These are phyloP conservation scores for Penicillium glabrum DNA, from an alignment of 2,329 filamentous ascomycete genomes.

Conservation along the genomic window DNA sequence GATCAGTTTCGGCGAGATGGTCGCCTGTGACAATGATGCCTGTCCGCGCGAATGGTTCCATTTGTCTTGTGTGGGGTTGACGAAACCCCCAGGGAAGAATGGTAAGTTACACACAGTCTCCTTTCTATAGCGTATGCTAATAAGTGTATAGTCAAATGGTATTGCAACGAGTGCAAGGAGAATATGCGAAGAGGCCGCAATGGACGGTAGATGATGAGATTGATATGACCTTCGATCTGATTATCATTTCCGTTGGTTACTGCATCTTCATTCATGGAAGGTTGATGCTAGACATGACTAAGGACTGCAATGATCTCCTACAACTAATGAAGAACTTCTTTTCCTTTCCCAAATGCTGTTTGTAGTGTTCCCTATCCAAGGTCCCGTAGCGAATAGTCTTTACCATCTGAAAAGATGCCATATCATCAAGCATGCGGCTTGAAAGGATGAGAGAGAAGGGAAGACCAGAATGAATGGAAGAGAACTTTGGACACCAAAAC, in stretches of 20 bases:
- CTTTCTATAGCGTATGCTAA: constrained; percentile 13
- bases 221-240: background rate
- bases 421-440: too few species aligned
- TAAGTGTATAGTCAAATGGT: constrained; percentile 69
- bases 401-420: too few species aligned
- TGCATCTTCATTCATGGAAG: background rate
- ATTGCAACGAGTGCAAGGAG: constrained; percentile 75
- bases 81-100: constrained; percentile 73
- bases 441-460: too few species aligned
- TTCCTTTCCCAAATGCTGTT: background rate
- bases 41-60: constrained; percentile 82
- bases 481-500: too few species aligned
- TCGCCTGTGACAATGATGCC: constrained; percentile 72
- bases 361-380: too few species aligned
- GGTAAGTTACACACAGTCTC: constrained; percentile 53
- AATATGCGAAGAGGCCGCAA: constrained; percentile 57
- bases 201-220: constrained; percentile 22
- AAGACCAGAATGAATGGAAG: too few species aligned
- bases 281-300: background rate
- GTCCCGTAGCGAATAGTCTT: too few species aligned
- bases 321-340: background rate
- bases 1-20: constrained; percentile 82
- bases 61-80: constrained; percentile 75
- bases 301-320: background rate
- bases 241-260: background rate